Base-by-base conservation (phyloP, 441 rosid genomes). In the Populus trichocarpa region DNA sequence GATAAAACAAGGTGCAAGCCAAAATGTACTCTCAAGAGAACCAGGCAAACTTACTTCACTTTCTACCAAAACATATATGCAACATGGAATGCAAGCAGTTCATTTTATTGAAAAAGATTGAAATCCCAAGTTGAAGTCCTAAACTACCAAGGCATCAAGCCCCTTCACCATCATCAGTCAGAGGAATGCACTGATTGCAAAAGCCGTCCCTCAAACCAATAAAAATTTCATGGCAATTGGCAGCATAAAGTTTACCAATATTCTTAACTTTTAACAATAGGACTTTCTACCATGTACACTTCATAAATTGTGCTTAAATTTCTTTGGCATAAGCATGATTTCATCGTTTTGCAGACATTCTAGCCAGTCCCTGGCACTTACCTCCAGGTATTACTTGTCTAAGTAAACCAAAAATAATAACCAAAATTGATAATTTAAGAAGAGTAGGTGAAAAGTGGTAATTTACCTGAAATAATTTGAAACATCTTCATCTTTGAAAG, bases 401-500 rank as follows among this genome's bases (percentile, higher is more conserved):
- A 30, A 12, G n/a, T 38, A 70, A 69, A 11, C 42, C 32, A 12
- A 36, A 25, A 46, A 50, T 23, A 35, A n/a, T 40, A 40, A 28
- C 32, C 4, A 30, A 30, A 30, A 30, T 30, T 30, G 32, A 30
- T 30, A 30, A 30, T 30, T 30, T 30, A 2, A 67, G n/a, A 53
- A 22, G 7, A 28, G 57, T 2, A 2, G 33, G 57, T 32, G 10
- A 46, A 26, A 14, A 14, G 30, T 30, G 30, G 30, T 67, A 30
- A 23, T 26, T 57, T 87, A 96, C 99, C 97, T 87, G 71, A 96
- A 96, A 77, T 92, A 95, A 72, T 85, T 91, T 73, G 97, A 91
- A 73, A 95, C 96, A 84, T 93, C 98, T 84, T 95, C 96, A 68
- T 93, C 98, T 69, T 87, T 93, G 83, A 93, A 92, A 67, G 92